These are phyloP conservation scores for Aegle marmelos DNA, from an alignment of 345 rosid genomes.

Conservation along the genomic window DNA sequence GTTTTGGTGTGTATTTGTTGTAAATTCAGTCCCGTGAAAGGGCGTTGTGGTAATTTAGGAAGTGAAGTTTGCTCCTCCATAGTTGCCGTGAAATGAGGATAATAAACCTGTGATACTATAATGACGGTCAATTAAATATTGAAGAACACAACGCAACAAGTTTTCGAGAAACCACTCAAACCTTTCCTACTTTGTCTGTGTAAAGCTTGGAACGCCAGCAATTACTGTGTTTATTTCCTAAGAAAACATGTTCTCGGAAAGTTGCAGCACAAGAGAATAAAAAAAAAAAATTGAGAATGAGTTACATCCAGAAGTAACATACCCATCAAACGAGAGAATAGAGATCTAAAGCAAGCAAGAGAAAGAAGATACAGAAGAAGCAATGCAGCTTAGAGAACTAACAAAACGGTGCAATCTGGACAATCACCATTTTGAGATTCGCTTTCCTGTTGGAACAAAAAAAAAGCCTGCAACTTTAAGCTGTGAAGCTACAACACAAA, in stretches of 20 bases:
- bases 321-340: conserved; percentile 9
- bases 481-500: conserved; percentile 23
- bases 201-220: conserved; percentile 3
- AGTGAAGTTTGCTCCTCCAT: conserved; percentile 38
- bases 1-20: background rate
- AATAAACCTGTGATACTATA: conserved; percentile 17
- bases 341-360: conserved; percentile 12
- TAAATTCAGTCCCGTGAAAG: conserved; percentile 11
- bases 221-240: conserved; percentile 25
- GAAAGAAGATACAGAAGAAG: background rate
- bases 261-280: too few relatives aligned
- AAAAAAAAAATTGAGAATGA: background rate
- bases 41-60: conserved; percentile 34
- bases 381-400: conserved; percentile 7
- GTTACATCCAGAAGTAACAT: background rate
- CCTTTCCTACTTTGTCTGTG: conserved; percentile 17
- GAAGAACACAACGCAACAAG: conserved; percentile 6
- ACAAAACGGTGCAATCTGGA: background rate
- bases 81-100: conserved; percentile 57
- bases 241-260: conserved; percentile 16
- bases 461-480: conserved; percentile 26
- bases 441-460: background rate
- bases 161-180: conserved; percentile 19
- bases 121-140: conserved; percentile 27
- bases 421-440: conserved; percentile 30